Percentiles rank a stretch among this genome's conserved stretches.
These are phyloP conservation scores for Talaromyces liani DNA, from an alignment of 495 filamentous ascomycete species.

Conservation along the genomic window DNA sequence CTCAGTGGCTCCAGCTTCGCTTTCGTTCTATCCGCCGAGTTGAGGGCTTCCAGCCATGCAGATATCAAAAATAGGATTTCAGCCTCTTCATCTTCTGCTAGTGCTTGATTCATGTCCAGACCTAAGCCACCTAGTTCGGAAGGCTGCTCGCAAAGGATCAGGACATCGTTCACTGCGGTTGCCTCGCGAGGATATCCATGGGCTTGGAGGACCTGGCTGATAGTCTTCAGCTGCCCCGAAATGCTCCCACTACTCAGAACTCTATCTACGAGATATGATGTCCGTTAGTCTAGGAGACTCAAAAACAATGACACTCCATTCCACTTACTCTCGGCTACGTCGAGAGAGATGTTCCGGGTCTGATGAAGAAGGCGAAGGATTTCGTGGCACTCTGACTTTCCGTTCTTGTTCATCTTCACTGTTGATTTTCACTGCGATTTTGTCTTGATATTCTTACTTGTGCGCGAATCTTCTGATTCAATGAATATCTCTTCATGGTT, in stretches of 20 bases:
- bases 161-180: conserved; percentile 10
- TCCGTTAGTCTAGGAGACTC: not conserved
- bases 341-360: not conserved
- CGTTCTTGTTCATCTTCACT: not conserved
- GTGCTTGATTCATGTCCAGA: not conserved
- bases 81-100: conserved; percentile 9
- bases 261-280: not conserved
- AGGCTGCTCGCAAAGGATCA: conserved; percentile 13
- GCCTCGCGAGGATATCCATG: conserved; percentile 8
- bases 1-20: conserved; percentile 6
- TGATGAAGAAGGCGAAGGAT: not conserved
- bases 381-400: not conserved
- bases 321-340: not conserved
- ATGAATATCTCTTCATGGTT: not conserved
- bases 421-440: not conserved
- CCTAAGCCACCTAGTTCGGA: conserved; percentile 16
- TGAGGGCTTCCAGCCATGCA: conserved; percentile 31
- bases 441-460: not conserved
- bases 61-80: conserved; percentile 21
- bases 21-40: conserved; percentile 24
- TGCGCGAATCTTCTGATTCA: not conserved
- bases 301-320: not conserved
- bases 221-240: not conserved
- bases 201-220: not conserved
- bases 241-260: not conserved